These are phyloP conservation scores for Drosera spatulata DNA, from an alignment of 179 eudicot genomes.

Conservation along the genomic window DNA sequence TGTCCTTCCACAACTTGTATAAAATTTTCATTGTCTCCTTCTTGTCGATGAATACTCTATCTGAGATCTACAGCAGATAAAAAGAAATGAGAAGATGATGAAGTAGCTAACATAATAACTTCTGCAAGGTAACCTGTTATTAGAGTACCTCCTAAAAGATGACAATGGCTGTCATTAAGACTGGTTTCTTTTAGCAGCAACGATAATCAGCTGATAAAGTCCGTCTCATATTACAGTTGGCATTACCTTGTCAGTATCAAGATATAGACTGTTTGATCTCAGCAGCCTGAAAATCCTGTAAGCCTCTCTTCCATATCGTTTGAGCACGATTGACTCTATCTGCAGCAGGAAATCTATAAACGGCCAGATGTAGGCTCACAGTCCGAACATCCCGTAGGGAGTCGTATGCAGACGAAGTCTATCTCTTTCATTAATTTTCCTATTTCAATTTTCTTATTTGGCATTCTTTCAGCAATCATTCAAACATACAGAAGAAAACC, in stretches of 20 bases:
- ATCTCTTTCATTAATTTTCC: too few relatives aligned
- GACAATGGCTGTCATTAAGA: not conserved
- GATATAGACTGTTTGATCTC: conserved; percentile 28
- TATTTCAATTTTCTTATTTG: not conserved
- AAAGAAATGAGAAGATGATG: not conserved
- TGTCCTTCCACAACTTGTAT: conserved; percentile 74
- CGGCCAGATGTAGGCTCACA: too few relatives aligned
- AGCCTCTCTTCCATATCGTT: conserved; percentile 71
- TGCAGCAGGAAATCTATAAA: conserved; percentile 14
- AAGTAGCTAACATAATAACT: not conserved
- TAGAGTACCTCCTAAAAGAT: not conserved
- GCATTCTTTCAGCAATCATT: not conserved
- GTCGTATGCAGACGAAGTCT: not conserved
- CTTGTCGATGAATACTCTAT: conserved; percentile 64
- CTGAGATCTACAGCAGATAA: conserved; percentile 49
- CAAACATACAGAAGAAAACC: conserved; percentile 10
- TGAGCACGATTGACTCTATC: conserved; percentile 82
- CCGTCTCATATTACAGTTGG: not conserved
- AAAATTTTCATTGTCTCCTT: conserved; percentile 55
- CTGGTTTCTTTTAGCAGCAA: not conserved
- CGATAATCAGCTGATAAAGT: not conserved
- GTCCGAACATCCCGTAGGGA: too few relatives aligned
- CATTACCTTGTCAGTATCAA: conserved; percentile 78
- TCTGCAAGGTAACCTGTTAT: not conserved
- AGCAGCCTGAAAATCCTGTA: conserved; percentile 75